A percentile compares a stretch with the other conserved stretches of the same genome.
Conservation (phyloP, 2,329 filamentous ascomycete species). For the Zymoseptoria tritici region DNA sequence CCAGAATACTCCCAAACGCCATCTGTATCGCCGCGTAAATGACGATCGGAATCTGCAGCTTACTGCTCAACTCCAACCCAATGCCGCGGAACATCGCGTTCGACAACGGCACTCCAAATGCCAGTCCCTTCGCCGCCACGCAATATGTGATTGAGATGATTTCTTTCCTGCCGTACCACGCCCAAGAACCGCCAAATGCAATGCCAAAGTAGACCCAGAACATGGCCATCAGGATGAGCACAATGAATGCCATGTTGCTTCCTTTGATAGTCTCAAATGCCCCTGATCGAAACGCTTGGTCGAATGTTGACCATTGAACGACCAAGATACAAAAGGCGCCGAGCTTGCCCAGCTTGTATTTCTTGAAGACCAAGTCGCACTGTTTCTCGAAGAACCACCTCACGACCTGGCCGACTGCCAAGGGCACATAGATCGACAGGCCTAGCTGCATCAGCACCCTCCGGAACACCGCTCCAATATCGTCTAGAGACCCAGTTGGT, state of each 20-base stretch:
- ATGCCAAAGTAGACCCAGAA: slow-evolving; percentile 57
- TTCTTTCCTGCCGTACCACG: slow-evolving; percentile 52
- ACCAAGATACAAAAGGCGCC: slow-evolving; percentile 40
- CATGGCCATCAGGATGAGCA: slow-evolving; percentile 59
- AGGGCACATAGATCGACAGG: slow-evolving; percentile 57
- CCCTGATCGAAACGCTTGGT: slow-evolving; percentile 56
- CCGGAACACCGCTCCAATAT: slow-evolving; percentile 55
- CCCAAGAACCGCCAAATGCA: slow-evolving; percentile 49
- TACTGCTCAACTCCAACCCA: slow-evolving; percentile 47
- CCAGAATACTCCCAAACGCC: slow-evolving; percentile 35
- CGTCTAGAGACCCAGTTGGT: slow-evolving; percentile 46
- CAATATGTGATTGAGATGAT: slow-evolving; percentile 67
- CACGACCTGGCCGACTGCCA: slow-evolving; percentile 53
- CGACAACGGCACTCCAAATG: slow-evolving; percentile 60
- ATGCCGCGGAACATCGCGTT: slow-evolving; percentile 59
- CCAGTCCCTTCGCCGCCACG: slow-evolving; percentile 65
- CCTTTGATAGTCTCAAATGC: slow-evolving; percentile 53
- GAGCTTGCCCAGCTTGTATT: slow-evolving; percentile 40
- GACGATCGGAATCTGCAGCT: slow-evolving; percentile 57
- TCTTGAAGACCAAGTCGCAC: slow-evolving; percentile 47
- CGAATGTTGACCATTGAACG: slow-evolving; percentile 60
- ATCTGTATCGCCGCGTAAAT: slow-evolving; percentile 47
- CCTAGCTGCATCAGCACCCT: slow-evolving; percentile 62
- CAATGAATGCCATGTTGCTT: slow-evolving; percentile 57
- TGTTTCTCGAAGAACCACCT: slow-evolving; percentile 49